Percentiles rank a stretch among this genome's conserved stretches.
phyloP scores from a whole-genome alignment of 2,329 filamentous ascomycete species.

The Botryotinia globosa region DNA sequence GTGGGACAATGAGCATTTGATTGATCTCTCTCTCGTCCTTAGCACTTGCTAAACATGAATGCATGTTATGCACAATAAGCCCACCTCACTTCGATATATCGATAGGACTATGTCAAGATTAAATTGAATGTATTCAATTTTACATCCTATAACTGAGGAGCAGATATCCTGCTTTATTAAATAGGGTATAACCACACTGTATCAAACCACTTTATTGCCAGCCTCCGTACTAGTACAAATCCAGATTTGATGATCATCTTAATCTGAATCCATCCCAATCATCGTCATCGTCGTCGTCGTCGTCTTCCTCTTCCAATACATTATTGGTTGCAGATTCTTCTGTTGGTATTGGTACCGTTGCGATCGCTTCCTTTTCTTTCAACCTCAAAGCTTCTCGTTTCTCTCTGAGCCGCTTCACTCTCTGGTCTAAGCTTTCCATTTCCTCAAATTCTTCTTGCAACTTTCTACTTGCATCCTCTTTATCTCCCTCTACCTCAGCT shows the following conservation, averaged over 20 bases:
- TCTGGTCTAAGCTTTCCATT: constrained; percentile 74
- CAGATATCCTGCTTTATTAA: not conserved
- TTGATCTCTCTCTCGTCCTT: not conserved
- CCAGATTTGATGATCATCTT: constrained; percentile 7
- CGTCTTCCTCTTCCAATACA: constrained; percentile 20
- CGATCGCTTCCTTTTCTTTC: constrained; percentile 32
- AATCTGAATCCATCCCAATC: constrained; percentile 26
- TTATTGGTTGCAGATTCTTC: not conserved
- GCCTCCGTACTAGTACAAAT: not conserved
- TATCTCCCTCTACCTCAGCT: constrained; percentile 60
- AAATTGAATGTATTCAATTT: not conserved
- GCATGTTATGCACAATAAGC: not conserved
- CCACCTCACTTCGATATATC: not conserved
- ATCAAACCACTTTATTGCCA: not conserved
- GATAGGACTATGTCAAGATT: not conserved
- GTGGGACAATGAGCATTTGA: not conserved
- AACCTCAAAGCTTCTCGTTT: constrained; percentile 64
- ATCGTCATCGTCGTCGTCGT: constrained; percentile 25
- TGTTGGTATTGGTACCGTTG: not conserved
- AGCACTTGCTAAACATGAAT: not conserved
- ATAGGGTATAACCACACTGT: constrained; percentile 6
- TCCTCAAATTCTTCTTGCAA: constrained; percentile 78
- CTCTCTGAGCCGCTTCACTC: constrained; percentile 66
- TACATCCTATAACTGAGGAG: not conserved
- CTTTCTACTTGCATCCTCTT: constrained; percentile 70